Conservation (phyloP, 1,284 basidiomycete genomes). For the Marasmius fiardii region DNA sequence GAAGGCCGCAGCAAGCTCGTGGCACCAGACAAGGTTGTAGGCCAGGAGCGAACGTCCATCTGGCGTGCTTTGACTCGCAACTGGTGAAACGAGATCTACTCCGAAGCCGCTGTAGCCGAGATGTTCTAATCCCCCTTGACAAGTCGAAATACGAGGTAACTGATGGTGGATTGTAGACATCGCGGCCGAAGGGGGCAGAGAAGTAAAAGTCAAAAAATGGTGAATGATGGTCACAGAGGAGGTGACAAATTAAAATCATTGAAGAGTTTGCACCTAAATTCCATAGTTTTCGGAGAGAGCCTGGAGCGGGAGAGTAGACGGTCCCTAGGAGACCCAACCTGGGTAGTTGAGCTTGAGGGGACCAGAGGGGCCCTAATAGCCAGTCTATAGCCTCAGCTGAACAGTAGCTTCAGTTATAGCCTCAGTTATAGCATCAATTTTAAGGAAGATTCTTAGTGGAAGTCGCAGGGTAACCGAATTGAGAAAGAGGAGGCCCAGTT, state of each 20-base stretch:
- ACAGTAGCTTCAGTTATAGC: not conserved
- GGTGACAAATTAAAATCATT: no score
- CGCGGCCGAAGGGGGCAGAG: not conserved
- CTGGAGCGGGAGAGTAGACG: not conserved
- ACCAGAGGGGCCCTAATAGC: not conserved
- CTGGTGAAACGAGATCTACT: no score
- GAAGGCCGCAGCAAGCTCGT: no score
- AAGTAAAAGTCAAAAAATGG: not conserved
- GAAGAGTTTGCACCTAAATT: no score
- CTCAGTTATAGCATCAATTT: not conserved
- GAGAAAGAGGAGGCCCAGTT: constrained; percentile 7
- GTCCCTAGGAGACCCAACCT: not conserved
- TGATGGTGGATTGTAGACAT: not conserved
- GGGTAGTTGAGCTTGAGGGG: not conserved
- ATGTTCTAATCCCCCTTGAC: no score
- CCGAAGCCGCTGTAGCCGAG: no score
- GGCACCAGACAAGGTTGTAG: no score
- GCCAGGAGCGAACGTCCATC: no score
- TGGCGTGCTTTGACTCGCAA: no score
- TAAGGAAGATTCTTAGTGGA: not conserved
- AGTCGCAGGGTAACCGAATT: constrained; percentile 1
- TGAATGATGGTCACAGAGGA: not conserved
- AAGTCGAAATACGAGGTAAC: no score
- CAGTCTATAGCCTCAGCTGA: not conserved
- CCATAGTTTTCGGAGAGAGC: not conserved